Conservation (phyloP, 2,329 filamentous ascomycete species). For the Aureobasidium sp. region DNA sequence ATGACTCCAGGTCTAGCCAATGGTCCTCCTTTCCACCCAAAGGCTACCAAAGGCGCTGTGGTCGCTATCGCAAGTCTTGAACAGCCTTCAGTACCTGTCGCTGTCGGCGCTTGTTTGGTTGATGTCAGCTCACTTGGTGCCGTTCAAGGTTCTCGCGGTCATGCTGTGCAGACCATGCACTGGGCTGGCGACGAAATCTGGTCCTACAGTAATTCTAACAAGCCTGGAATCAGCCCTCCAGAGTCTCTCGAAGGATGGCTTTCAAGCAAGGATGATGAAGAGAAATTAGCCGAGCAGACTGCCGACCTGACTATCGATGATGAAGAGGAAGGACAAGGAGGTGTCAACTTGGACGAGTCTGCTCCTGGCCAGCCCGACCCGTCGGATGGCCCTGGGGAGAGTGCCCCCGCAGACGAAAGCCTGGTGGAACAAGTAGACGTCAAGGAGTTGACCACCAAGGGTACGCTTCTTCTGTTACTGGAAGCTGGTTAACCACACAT, state of each 20-base stretch:
- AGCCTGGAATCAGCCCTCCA: constrained; percentile 47
- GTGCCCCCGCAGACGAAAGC: constrained; percentile 25
- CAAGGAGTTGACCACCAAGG: constrained; percentile 49
- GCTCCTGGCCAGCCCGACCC: background rate
- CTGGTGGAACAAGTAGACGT: constrained; percentile 33
- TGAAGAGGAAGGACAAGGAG: constrained; percentile 40
- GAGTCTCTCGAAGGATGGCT: constrained; percentile 47
- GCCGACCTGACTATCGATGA: constrained; percentile 36
- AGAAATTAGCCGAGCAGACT: constrained; percentile 34
- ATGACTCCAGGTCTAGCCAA: constrained; percentile 62
- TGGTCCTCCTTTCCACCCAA: constrained; percentile 55
- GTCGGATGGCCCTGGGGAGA: constrained; percentile 14
- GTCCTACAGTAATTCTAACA: constrained; percentile 51
- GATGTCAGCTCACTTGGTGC: constrained; percentile 50
- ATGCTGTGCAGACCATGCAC: constrained; percentile 58
- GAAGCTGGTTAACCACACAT: constrained; percentile 13
- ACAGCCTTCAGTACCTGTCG: constrained; percentile 53
- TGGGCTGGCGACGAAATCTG: constrained; percentile 66
- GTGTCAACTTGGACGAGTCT: constrained; percentile 33
- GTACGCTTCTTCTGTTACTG: constrained; percentile 28
- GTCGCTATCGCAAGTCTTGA: constrained; percentile 57
- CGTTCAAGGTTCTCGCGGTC: constrained; percentile 55
- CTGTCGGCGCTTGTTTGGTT: constrained; percentile 58
- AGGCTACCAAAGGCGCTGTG: constrained; percentile 52
- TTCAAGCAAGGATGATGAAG: constrained; percentile 25